Conservation (phyloP, 768 basidiomycete species). For the Lactarius vividus region DNA sequence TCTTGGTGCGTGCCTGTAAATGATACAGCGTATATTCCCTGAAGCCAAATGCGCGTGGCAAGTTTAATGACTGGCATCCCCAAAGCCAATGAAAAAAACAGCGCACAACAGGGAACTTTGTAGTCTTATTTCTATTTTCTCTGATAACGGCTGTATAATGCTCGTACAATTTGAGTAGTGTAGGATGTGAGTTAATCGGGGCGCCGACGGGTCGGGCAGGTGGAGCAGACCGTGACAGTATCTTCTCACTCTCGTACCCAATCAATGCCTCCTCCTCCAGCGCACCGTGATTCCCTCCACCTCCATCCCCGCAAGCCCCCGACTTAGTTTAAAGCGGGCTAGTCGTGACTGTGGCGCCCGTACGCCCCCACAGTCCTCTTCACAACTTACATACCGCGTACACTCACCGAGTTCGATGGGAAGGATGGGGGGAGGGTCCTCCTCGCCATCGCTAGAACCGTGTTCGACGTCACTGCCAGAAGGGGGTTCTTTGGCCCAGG, state of each 20-base stretch:
- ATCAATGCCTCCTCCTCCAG: constrained; percentile 66
- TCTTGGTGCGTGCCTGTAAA: constrained; percentile 90
- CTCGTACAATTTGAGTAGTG: too few relatives aligned
- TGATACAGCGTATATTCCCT: neutral
- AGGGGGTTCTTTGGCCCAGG: constrained; percentile 94
- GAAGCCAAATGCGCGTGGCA: too few relatives aligned
- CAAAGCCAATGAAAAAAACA: too few relatives aligned
- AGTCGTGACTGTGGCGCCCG: constrained; percentile 87
- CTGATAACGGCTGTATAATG: too few relatives aligned
- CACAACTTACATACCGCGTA: constrained; percentile 75
- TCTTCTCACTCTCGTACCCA: too few relatives aligned
- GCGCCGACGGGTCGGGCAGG: too few relatives aligned
- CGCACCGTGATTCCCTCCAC: constrained; percentile 71
- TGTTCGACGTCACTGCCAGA: constrained; percentile 92
- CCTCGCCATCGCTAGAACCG: constrained; percentile 80
- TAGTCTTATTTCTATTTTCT: too few relatives aligned
- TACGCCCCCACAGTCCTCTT: constrained; percentile 80
- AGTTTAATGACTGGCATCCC: too few relatives aligned
- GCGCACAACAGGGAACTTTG: too few relatives aligned
- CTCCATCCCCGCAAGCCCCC: constrained; percentile 49
- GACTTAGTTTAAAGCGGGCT: constrained; percentile 73
- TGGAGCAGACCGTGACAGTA: too few relatives aligned
- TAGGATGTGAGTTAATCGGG: too few relatives aligned
- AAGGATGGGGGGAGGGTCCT: constrained; percentile 68
- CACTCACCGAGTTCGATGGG: constrained; percentile 65